Percentiles rank a stretch among this genome's conserved stretches.
Evolutionary conservation across 345 rosid genomes (phyloP).

Genomic region (Turnera subulata): DNA sequence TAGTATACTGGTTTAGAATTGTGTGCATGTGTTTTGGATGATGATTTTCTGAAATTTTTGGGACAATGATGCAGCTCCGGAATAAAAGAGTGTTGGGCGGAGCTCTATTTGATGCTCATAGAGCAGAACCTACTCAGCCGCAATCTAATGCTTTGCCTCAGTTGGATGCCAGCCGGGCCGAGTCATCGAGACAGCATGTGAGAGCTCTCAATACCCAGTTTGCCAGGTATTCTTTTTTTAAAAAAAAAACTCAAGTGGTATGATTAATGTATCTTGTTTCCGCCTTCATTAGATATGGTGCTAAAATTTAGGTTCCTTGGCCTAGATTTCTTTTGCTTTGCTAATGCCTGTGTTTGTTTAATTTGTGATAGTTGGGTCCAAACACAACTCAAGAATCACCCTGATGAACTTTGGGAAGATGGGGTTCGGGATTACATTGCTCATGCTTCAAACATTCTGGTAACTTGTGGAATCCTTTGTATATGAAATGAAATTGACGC

Average conservation of each 20-base stretch:
- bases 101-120: conserved; percentile 45
- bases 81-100: conserved; percentile 65
- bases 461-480: conserved; percentile 20
- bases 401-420: conserved; percentile 99
- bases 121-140: conserved; percentile 50
- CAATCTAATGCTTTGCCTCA: conserved; percentile 22
- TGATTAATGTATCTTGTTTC: conserved; percentile 1
- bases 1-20: background rate
- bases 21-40: background rate
- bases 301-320: background rate
- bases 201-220: conserved; percentile 90
- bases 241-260: background rate
- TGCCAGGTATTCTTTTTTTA: conserved; percentile 54
- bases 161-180: conserved; percentile 58
- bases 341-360: conserved; percentile 1
- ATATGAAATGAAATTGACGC: background rate
- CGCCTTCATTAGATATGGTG: background rate
- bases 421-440: conserved; percentile 69
- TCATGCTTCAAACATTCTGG: conserved; percentile 79
- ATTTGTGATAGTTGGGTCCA: conserved; percentile 80
- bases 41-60: conserved; percentile 16
- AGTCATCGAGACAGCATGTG: conserved; percentile 75
- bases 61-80: conserved; percentile 46
- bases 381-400: conserved; percentile 78
- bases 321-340: background rate